Base-by-base conservation (phyloP, 352 stramenopile genomes). In the Globisporangium polare region DNA sequence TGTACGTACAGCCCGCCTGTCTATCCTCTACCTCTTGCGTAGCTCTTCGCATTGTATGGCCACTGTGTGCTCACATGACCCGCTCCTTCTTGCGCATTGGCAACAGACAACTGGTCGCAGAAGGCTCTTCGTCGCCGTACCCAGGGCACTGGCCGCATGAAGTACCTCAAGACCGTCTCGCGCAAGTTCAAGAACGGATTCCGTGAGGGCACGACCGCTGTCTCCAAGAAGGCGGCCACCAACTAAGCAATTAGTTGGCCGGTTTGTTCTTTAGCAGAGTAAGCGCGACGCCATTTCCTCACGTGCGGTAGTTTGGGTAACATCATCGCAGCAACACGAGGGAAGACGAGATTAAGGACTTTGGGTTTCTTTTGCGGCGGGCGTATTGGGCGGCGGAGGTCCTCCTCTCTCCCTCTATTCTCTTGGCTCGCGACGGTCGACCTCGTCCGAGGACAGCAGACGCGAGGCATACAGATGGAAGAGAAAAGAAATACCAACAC, bases 131-230 rank as follows among this genome's bases (percentile, higher is more conserved):
- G 97, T 77, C 90, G 97, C 65, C 93, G 96, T 77, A 99, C 83
- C 59, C 87, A 94, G 72, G 97, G 97, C 67, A 98, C 96, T 59
- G 97, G 97, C 70, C 93, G 97, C 73, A 99, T 99, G 97, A 82
- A 78, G 93, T 80, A 99, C 94, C 89, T 99, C 81, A 99, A 99
- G 95, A 98, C 79, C 60, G 88, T 99, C 74, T 94, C 97, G 66
- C 92, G 97, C 76, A 88, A 89, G 71, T 99, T 99, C 92, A 99
- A 99, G 96, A 99, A 99, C 88, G 97, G 97, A 73, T 99, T 99
- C 95, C 90, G 96, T 86, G 97, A 99, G 85, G 97, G 82, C 66
- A 78, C 80, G 69, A 74, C 66, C 52, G 84, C 86, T 62, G 78
- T 92, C 66, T 95, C 86, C 60, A 95, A 95, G 84, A 95, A 95